phyloP scores from a whole-genome alignment of 1,139 yeast genomes.

The Suhomyces wounanorum region DNA sequence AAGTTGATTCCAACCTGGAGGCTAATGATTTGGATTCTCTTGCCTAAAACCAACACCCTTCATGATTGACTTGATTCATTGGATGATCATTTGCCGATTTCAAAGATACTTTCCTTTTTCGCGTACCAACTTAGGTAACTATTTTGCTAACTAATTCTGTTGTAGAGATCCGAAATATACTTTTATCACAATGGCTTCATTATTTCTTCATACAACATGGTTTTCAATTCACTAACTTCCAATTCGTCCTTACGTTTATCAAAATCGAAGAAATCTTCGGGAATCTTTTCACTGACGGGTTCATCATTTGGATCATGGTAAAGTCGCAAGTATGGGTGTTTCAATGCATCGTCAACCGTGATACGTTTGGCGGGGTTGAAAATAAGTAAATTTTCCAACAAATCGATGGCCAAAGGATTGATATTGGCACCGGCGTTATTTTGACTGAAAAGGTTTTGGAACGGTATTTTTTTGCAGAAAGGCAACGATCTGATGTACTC shows the following conservation, averaged over 20 bases:
- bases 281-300: slow-evolving; percentile 72
- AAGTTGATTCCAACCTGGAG: too few species aligned
- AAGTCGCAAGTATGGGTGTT: slow-evolving; percentile 75
- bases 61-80: too few species aligned
- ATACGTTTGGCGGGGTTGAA: slow-evolving; percentile 82
- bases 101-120: too few species aligned
- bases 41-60: too few species aligned
- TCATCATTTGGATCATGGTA: slow-evolving; percentile 88
- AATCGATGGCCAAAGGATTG: slow-evolving; percentile 75
- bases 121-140: too few species aligned
- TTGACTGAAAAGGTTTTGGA: slow-evolving; percentile 26
- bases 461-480: slow-evolving; percentile 57
- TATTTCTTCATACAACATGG: slow-evolving; percentile 66
- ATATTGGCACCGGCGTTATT: slow-evolving; percentile 18
- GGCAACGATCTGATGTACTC: slow-evolving; percentile 82
- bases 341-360: slow-evolving; percentile 76
- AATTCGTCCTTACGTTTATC: slow-evolving; percentile 75
- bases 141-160: too few species aligned
- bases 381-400: slow-evolving; percentile 69
- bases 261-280: slow-evolving; percentile 78
- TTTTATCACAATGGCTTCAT: slow-evolving; percentile 29
- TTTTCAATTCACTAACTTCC: slow-evolving; percentile 68
- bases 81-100: too few species aligned
- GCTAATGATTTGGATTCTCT: too few species aligned
- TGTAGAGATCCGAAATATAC: not conserved